Percentiles rank a stretch among this genome's conserved stretches.
phyloP scores from a whole-genome alignment of 106 monocot genomes.

The Allium fistulosum region DNA sequence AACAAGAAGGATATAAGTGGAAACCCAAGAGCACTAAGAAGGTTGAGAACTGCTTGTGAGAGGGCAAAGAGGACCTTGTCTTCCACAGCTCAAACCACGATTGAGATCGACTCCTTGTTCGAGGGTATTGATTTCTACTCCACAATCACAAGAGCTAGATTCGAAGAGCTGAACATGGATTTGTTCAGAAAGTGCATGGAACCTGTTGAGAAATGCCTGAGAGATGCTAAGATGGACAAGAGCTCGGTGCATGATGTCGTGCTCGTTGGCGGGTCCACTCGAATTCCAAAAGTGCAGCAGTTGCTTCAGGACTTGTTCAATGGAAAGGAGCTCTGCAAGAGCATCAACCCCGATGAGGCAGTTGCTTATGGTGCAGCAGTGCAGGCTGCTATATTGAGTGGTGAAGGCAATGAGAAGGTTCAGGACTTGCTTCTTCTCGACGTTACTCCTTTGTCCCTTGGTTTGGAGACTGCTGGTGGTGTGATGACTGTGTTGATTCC shows the following conservation, averaged over 20 bases:
- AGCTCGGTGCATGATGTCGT: constrained; percentile 48
- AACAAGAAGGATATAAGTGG: constrained; percentile 31
- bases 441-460: constrained; percentile 12
- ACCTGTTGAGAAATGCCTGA: constrained; percentile 10
- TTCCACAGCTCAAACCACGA: constrained; percentile 16
- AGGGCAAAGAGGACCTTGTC: constrained; percentile 34
- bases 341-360: constrained; percentile 13
- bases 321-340: constrained; percentile 17
- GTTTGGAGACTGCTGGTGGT: constrained; percentile 11
- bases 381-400: constrained; percentile 10
- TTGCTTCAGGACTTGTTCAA: constrained; percentile 27
- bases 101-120: constrained; percentile 8
- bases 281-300: constrained; percentile 17
- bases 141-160: constrained; percentile 8
- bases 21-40: constrained; percentile 28
- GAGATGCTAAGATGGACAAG: constrained; percentile 14
- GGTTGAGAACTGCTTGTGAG: constrained; percentile 31
- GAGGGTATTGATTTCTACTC: constrained; percentile 15
- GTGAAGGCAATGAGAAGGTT: constrained; percentile 14
- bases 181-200: constrained; percentile 15
- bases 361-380: constrained; percentile 11
- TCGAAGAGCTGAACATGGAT: constrained; percentile 11
- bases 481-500: constrained; percentile 16
- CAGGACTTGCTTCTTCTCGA: constrained; percentile 13
- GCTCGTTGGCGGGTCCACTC: constrained; percentile 12